These are phyloP conservation scores for Pseudohalonectria lignicola DNA, from an alignment of 2,329 filamentous ascomycete genomes.

Conservation along the genomic window DNA sequence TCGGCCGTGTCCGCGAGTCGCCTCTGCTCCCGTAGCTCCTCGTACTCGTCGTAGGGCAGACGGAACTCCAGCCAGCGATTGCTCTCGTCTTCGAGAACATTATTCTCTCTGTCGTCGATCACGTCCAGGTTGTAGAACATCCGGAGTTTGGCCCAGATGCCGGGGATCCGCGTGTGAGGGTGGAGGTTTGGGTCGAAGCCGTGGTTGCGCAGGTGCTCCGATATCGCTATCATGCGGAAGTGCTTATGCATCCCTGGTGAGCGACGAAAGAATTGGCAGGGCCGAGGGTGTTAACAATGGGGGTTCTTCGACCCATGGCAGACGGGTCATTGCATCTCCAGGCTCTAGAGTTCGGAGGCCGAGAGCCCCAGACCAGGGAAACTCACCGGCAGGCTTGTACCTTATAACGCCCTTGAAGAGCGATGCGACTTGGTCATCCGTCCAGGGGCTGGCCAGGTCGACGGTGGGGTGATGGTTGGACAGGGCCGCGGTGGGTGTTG, in stretches of 20 bases:
- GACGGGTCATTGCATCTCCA: background rate
- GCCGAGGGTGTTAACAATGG: background rate
- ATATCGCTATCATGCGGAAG: constrained; percentile 82
- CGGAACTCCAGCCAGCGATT: constrained; percentile 12
- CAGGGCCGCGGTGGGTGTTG: constrained; percentile 32
- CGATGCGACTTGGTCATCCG: constrained; percentile 86
- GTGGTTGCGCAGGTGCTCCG: constrained; percentile 67
- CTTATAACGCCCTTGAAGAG: constrained; percentile 86
- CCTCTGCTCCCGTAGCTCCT: constrained; percentile 10
- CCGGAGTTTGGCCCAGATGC: constrained; percentile 82
- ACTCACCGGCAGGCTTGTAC: constrained; percentile 85
- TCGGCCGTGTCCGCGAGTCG: constrained; percentile 5
- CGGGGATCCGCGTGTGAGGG: constrained; percentile 76
- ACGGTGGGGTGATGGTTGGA: constrained; percentile 24
- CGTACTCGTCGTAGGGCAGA: constrained; percentile 10
- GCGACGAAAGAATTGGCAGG: too few relatives aligned
- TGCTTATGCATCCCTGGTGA: constrained; percentile 83
- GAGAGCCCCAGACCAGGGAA: too few relatives aligned
- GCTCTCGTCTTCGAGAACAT: constrained; percentile 6
- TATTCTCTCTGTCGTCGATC: constrained; percentile 51
- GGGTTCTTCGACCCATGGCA: background rate
- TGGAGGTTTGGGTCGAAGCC: constrained; percentile 61
- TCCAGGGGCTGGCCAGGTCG: constrained; percentile 65
- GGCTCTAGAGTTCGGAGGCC: background rate
- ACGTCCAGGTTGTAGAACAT: constrained; percentile 77